Conservation (phyloP, 768 basidiomycete genomes). For the Lactarius hengduanensis region DNA sequence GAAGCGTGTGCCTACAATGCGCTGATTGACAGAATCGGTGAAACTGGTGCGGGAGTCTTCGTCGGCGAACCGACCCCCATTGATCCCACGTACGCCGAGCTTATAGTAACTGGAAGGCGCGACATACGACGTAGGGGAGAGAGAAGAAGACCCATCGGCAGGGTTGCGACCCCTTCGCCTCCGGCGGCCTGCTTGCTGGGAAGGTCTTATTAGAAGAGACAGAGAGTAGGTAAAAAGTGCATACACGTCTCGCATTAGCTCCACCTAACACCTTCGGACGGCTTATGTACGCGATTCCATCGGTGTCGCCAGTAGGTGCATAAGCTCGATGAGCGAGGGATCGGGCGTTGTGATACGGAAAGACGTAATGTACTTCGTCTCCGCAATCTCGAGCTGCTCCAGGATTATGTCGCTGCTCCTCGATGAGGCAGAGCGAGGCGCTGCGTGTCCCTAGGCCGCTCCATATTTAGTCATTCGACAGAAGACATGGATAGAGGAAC, state of each 20-base stretch:
- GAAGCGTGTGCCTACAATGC: constrained; percentile 66
- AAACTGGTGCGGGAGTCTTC: constrained; percentile 44
- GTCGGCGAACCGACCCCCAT: constrained; percentile 55
- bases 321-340: constrained; percentile 64
- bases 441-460: constrained; percentile 56
- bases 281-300: constrained; percentile 60
- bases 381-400: constrained; percentile 78
- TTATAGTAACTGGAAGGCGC: constrained; percentile 81
- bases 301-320: constrained; percentile 34
- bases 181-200: constrained; percentile 39
- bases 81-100: constrained; percentile 61
- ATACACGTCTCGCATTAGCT: constrained; percentile 30
- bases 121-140: constrained; percentile 73
- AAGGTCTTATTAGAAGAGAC: constrained; percentile 6
- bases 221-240: background rate
- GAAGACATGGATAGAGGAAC: constrained; percentile 28
- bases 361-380: constrained; percentile 73
- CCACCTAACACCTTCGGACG: constrained; percentile 56
- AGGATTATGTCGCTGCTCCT: constrained; percentile 73
- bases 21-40: constrained; percentile 58
- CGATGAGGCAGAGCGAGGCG: constrained; percentile 65
- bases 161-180: constrained; percentile 55
- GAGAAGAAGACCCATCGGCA: constrained; percentile 65
- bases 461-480: constrained; percentile 17
- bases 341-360: constrained; percentile 73